Conservation (phyloP, 108 stramenopile species). For the Licmophora abbreviata region DNA sequence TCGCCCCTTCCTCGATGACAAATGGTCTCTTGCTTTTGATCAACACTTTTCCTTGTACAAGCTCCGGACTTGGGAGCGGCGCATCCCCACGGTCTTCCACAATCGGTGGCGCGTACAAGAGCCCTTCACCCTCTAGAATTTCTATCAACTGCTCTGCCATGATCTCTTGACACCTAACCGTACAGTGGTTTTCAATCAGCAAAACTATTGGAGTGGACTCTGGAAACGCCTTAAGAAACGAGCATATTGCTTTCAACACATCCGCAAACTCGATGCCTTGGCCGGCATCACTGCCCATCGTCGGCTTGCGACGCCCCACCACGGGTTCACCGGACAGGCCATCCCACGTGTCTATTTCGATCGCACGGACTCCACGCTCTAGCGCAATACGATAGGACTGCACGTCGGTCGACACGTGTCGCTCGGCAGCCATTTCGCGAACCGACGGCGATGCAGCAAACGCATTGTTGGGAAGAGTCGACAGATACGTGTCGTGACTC, state of each 20-base stretch:
- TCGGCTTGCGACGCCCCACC: constrained; percentile 14
- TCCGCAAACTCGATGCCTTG: constrained; percentile 21
- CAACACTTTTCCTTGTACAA: constrained; percentile 69
- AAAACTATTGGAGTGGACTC: constrained; percentile 84
- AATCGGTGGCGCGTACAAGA: constrained; percentile 30
- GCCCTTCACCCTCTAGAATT: constrained; percentile 34
- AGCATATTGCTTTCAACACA: constrained; percentile 37
- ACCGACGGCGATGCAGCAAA: too few species aligned
- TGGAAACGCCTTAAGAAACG: constrained; percentile 40
- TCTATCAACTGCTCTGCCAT: constrained; percentile 57
- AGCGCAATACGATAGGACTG: constrained; percentile 57
- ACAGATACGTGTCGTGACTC: constrained; percentile 88
- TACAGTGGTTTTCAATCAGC: constrained; percentile 93
- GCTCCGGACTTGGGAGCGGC: constrained; percentile 62
- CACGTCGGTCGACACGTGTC: constrained; percentile 19
- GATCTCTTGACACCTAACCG: constrained; percentile 53
- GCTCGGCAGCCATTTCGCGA: constrained; percentile 3
- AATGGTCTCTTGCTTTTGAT: constrained; percentile 66
- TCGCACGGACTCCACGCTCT: constrained; percentile 67
- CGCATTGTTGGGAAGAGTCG: constrained; percentile 25
- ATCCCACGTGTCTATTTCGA: constrained; percentile 95
- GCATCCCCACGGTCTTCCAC: constrained; percentile 13
- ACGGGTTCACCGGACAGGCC: constrained; percentile 24
- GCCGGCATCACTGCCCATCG: constrained; percentile 5
- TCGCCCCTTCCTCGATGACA: constrained; percentile 22